A percentile compares a stretch with the other conserved stretches of the same genome.
phyloP scores from a whole-genome alignment of 1,284 basidiomycete genomes.

The Tylopilus sp. region DNA sequence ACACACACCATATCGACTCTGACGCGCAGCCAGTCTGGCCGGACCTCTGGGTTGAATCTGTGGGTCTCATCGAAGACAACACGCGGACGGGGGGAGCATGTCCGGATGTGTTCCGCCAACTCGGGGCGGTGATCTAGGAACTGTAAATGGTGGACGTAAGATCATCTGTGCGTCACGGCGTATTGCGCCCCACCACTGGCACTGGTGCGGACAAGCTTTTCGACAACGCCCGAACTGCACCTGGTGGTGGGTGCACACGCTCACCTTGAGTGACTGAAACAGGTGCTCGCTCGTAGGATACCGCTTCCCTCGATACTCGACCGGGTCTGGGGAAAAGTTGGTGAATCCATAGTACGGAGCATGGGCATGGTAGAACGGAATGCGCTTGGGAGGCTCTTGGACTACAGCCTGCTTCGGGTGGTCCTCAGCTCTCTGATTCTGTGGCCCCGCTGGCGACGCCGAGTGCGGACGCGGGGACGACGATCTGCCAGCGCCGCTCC shows the following conservation, averaged over 20 bases:
- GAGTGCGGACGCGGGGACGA: conserved; percentile 20
- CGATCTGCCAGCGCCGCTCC: conserved; percentile 6
- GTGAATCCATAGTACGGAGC: conserved; percentile 39
- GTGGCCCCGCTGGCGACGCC: conserved; percentile 14
- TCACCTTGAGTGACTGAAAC: conserved; percentile 41
- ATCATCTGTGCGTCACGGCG: conserved; percentile 15
- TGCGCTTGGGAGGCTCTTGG: conserved; percentile 19
- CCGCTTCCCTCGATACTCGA: conserved; percentile 34
- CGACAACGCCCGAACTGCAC: too few species aligned
- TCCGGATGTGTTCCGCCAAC: conserved; percentile 38
- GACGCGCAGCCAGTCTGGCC: conserved; percentile 35
- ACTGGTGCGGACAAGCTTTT: too few species aligned
- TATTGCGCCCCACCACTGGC: conserved; percentile 1
- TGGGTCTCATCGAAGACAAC: conserved; percentile 39
- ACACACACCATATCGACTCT: conserved; percentile 36
- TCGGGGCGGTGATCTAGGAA: conserved; percentile 37
- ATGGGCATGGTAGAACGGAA: conserved; percentile 32
- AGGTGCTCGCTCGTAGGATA: conserved; percentile 43
- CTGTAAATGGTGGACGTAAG: conserved; percentile 20
- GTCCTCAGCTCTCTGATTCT: conserved; percentile 7
- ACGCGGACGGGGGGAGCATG: conserved; percentile 35
- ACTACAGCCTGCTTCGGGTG: background rate
- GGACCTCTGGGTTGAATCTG: conserved; percentile 37
- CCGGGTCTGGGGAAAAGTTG: conserved; percentile 39
- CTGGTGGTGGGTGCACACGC: background rate